Evolutionary conservation across 164 flowering plant genomes (phyloP), one percentile per base, ranked within the genome.

Genomic region (Dillenia turbinata): DNA sequence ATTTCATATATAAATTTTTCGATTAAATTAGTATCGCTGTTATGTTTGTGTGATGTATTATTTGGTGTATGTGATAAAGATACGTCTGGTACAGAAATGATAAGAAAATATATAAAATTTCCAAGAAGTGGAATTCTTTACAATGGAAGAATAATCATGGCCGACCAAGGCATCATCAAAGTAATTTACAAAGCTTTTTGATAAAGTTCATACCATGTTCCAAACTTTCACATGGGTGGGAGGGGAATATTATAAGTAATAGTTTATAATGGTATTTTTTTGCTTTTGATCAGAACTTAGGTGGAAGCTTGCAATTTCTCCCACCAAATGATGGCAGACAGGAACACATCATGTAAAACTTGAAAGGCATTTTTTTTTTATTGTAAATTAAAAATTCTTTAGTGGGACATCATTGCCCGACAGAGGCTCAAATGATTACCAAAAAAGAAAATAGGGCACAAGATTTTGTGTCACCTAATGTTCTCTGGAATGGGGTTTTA

Each of bases 261-360:
- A 33, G 40, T 33, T 33, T 33, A 60, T 54, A 14, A 49, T 26
- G 48, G 65, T 22, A 43, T 60, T 46, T 49, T 49, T 61, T 53
- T 48, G 11, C 62, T 59, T 68, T 61, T 14, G 6, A 33, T 33
- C 40, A 33, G 46, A 61, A 62, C 64, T 63, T 65, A 57, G 74
- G 76, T 77, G 80, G 68, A 70, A 71, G 74, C 62, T 73, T 66
- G 52, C 54, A 65, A 69, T 75, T 71, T 79, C 73, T 60, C 63
- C 73, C 56, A 74, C 75, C 67, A 60, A 76, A 78, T 77, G 71
- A 82, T 82, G 75, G 46, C 77, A 59, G 83, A 77, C 83, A 69
- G 61, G 70, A 79, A 70, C 60, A 72, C 81, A 74, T 61, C 57
- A 61, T 69, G 55, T 66, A 73, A 74, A 75, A 75, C 78, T 79